Base-by-base conservation (phyloP, 2,329 filamentous ascomycete species). In the Cadophora gregata region DNA sequence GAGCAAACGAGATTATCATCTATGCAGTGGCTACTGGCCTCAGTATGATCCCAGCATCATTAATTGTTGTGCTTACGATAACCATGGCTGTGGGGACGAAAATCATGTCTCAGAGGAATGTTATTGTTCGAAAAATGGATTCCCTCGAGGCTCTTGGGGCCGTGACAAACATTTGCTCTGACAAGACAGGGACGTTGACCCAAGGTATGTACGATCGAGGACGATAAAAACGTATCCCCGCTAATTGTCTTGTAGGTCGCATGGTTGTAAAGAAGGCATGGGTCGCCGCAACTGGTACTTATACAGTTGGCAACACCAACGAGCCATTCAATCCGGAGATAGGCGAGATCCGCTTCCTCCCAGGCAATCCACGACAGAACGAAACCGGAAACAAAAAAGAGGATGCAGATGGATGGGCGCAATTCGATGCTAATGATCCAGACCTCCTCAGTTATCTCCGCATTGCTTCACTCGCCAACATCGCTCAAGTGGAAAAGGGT, bases 141-240 rank as follows among this genome's bases (percentile, higher is more conserved):
- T 85, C 84, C 2, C 75, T 86, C 3, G 85, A 87, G 73, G 84
- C 85, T 4, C 77, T 87, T 9, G 85, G 85, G 24, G 85, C 81
- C 50, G 85, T 87, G 7, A 19, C 6, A 73, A 67, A 33, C 80
- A 88, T 93, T 56, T 92, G 90, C 76, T 91, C 89, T 0, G 90
- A 93, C 76, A 93, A 93, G 80, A 93, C 90, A 0, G 90, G 90
- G 3, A 91, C 88, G 0, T 78, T 91, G 64, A 64, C 53, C 3
- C 51, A 64, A 24, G 36, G 82, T 55, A 76, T n/a, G n/a, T n/a
- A n/a, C n/a, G n/a, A n/a, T n/a, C n/a, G n/a, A n/a, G n/a, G n/a
- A n/a, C n/a, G n/a, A n/a, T n/a, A n/a, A n/a, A n/a, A n/a, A n/a
- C n/a, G n/a, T n/a, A n/a, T 24, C 4, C 21, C n/a, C 6, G 24